Conservation (phyloP, 495 filamentous ascomycete genomes). For the Aspergillus egyptiacus region DNA sequence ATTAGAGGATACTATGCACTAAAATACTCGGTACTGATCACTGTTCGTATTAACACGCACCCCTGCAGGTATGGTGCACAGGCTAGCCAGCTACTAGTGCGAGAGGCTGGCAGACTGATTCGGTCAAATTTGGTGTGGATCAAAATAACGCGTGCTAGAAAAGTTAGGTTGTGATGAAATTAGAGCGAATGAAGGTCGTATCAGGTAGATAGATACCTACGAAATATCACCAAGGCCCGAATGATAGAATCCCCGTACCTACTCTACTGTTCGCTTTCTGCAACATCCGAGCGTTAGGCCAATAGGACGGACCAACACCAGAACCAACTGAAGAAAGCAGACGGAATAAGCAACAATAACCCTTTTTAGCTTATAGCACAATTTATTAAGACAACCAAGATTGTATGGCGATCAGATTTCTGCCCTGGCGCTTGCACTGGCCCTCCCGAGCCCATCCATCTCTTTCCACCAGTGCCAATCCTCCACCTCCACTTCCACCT, state of each 20-base stretch:
- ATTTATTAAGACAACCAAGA: slow-evolving; percentile 1
- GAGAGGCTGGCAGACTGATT: slow-evolving; percentile 14
- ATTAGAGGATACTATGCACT: not conserved
- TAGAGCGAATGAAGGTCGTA: no score
- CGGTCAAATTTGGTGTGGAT: slow-evolving; percentile 2
- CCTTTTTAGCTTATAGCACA: slow-evolving; percentile 1
- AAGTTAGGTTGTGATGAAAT: no score
- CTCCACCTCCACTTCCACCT: not conserved
- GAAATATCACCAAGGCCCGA: no score
- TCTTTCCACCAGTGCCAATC: not conserved
- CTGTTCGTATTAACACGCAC: slow-evolving; percentile 19
- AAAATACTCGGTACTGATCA: not conserved
- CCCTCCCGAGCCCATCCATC: not conserved
- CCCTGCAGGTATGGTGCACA: slow-evolving; percentile 9
- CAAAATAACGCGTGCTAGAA: no score
- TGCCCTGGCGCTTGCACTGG: not conserved
- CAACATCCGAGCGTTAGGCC: not conserved
- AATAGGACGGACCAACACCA: not conserved
- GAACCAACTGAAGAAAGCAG: slow-evolving; percentile 6
- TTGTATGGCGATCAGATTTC: slow-evolving; percentile 2
- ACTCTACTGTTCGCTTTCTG: no score
- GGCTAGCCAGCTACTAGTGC: slow-evolving; percentile 13
- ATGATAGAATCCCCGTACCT: no score
- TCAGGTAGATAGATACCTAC: not conserved
- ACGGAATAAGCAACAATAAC: slow-evolving; percentile 4